A percentile compares a stretch with the other conserved stretches of the same genome.
phyloP scores from a whole-genome alignment of 1,284 basidiomycete genomes.

The Ganoderma sp. region DNA sequence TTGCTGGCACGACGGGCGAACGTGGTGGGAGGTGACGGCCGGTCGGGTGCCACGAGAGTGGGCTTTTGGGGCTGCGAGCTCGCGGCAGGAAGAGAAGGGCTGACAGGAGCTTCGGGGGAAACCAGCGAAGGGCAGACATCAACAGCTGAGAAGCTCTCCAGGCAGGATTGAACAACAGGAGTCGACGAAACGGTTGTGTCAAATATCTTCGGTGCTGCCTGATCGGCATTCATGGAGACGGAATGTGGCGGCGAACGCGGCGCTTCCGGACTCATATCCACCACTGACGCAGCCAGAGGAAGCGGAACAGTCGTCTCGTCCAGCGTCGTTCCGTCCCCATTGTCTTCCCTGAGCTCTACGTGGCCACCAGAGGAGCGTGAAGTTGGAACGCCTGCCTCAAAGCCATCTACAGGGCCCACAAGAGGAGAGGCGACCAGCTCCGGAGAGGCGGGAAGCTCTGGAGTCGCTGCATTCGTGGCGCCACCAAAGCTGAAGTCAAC shows the following conservation, averaged over 20 bases:
- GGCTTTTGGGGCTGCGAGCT: background rate
- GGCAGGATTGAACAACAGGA: background rate
- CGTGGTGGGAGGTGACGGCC: background rate
- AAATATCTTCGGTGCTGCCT: background rate
- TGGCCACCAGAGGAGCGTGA: background rate
- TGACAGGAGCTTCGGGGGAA: background rate
- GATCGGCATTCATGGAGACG: background rate
- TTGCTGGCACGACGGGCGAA: slow-evolving; percentile 3
- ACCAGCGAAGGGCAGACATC: background rate
- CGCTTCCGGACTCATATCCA: background rate
- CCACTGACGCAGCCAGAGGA: background rate
- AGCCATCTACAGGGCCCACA: background rate
- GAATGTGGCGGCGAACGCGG: background rate
- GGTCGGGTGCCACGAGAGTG: background rate
- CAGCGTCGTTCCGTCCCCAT: background rate
- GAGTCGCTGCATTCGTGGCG: background rate
- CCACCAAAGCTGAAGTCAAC: background rate
- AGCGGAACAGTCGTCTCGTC: background rate
- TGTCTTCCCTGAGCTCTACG: background rate
- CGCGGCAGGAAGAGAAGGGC: background rate
- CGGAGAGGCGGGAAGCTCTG: background rate
- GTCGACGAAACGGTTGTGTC: background rate
- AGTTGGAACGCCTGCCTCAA: background rate
- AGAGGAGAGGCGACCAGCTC: too few relatives aligned
- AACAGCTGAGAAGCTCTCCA: background rate